These are phyloP conservation scores for Oenanthe javanica DNA, from an alignment of 140 eudicot genomes.

Conservation along the genomic window DNA sequence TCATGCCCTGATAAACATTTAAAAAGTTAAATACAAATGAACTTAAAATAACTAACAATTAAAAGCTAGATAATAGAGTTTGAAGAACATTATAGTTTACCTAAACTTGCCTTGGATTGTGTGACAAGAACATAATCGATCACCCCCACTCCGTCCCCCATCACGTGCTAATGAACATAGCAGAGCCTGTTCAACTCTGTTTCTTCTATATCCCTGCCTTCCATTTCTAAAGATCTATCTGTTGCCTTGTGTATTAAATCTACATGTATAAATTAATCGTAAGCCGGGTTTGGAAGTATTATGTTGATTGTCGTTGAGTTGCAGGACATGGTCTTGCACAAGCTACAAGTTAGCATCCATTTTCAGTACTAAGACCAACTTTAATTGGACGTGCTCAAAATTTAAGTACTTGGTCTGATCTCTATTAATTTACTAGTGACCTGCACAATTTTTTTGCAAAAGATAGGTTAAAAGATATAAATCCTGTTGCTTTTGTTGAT, in stretches of 20 bases:
- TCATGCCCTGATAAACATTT: conserved; percentile 15
- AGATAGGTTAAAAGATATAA: no score
- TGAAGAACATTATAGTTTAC: conserved; percentile 26
- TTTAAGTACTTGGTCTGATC: background rate
- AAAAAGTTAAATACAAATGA: background rate
- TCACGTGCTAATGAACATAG: conserved; percentile 60
- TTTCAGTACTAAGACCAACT: background rate
- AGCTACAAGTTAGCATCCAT: conserved; percentile 7
- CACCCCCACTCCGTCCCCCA: conserved; percentile 39
- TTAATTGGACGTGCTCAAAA: background rate
- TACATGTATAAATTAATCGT: background rate
- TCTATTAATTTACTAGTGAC: background rate
- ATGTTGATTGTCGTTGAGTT: conserved; percentile 17
- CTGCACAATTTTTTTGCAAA: background rate
- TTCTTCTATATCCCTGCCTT: conserved; percentile 12
- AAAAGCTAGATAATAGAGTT: conserved; percentile 33
- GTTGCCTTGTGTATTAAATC: background rate
- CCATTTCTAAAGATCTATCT: background rate
- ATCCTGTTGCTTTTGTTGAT: background rate
- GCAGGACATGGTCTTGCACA: conserved; percentile 22
- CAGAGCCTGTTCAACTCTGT: conserved; percentile 9
- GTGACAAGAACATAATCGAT: conserved; percentile 49
- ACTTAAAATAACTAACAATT: conserved; percentile 22
- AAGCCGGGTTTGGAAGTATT: conserved; percentile 20
- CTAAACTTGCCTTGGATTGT: conserved; percentile 47